Base-by-base conservation (phyloP, 768 basidiomycete genomes). In the Podaxis sp. region DNA sequence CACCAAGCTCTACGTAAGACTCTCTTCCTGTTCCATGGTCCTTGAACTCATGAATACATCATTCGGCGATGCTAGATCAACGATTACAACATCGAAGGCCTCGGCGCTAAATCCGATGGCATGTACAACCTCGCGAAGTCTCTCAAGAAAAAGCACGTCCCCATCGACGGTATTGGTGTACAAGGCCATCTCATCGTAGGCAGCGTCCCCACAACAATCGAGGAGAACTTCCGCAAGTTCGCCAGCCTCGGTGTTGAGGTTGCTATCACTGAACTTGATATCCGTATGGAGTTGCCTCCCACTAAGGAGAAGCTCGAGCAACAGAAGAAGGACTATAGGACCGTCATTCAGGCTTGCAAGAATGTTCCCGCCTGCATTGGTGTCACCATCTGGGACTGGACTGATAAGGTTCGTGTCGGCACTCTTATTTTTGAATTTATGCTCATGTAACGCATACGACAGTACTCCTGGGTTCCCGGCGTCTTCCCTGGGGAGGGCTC, bases 261-360 rank as follows among this genome's bases (percentile, higher is more conserved):
- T 36, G 86, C 85, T 4, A 80, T 87, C 65, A 88, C 87, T 0
- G 87, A 87, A 69, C 78, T 88, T 42, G 86, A 88, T 66, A 84
- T 83, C 67, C 77, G 86, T 51, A 84, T 86, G 77, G 78, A 77
- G 13, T 74, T 83, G 8, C 85, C 85, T n/a, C 76, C 74, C 11
- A 85, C 84, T 0, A 66, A 70, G 4, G 79, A 79, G 3, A 71
- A 80, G 38, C 73, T 83, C 17, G 76, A 73, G 39, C 83, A 86
- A 69, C 85, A 87, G 68, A 74, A 79, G 68, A 76, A 75, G 64
- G 86, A 87, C 66, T 88, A 86, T 67, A 72, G 78, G 71, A 77
- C 76, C 24, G 80, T 87, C 44, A 76, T 87, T 52, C 64, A 69
- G 9, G 82, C 84, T 15, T 88, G 87, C 68, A 78, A 79, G 67